Base-by-base conservation (phyloP, 169 alveolate species). In the Hepatocystis sp. region DNA sequence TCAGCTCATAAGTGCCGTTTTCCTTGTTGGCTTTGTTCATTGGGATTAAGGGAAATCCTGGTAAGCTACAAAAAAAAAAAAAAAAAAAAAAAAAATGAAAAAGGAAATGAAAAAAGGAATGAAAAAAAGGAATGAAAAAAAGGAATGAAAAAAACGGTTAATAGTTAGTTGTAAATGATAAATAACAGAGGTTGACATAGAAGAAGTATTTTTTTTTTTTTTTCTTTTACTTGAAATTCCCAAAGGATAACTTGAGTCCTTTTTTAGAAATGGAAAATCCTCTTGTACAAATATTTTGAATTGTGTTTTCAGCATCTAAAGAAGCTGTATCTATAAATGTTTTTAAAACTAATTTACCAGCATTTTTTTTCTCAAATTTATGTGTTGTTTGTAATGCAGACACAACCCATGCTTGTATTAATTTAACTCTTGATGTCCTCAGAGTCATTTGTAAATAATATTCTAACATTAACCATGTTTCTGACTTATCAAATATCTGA, bases 141-240 rank as follows among this genome's bases (percentile, higher is more conserved):
- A n/a, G n/a, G n/a, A n/a, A n/a, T n/a, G n/a, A n/a, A n/a, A n/a
- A n/a, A n/a, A n/a, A n/a, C n/a, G n/a, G n/a, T n/a, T n/a, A n/a
- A n/a, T n/a, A n/a, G n/a, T n/a, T n/a, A n/a, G n/a, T n/a, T n/a
- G n/a, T n/a, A n/a, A n/a, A n/a, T n/a, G n/a, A n/a, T n/a, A n/a
- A n/a, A n/a, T n/a, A n/a, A n/a, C n/a, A n/a, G n/a, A n/a, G n/a
- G n/a, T n/a, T n/a, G n/a, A n/a, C n/a, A n/a, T n/a, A n/a, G n/a
- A n/a, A n/a, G n/a, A n/a, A n/a, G n/a, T n/a, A n/a, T n/a, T n/a
- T n/a, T n/a, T n/a, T n/a, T n/a, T n/a, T n/a, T n/a, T n/a, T n/a
- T n/a, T n/a, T n/a, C n/a, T n/a, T 92, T 15, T 27, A 94, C 97
- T 94, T 91, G 68, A 95, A 91, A 84, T 95, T 95, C 5, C 98